Conservation (phyloP, 2,329 filamentous ascomycete genomes). For the Fusarium camptoceras region DNA sequence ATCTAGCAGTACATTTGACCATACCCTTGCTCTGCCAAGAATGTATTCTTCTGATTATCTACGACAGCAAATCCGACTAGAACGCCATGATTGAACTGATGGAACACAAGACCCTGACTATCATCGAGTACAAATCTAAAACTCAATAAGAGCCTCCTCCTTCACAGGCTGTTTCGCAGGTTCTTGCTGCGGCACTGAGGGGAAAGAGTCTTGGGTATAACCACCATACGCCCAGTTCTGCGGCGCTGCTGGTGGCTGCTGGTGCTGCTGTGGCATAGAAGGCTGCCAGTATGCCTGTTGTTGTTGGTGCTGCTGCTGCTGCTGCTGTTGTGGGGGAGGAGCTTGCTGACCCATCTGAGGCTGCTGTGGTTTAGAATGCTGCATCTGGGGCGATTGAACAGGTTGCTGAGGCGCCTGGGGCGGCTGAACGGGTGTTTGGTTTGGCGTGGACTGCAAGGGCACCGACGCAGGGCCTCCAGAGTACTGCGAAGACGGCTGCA, state of each 20-base stretch:
- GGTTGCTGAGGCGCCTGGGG: conserved; percentile 49
- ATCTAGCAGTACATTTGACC: conserved; percentile 6
- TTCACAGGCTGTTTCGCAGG: conserved; percentile 62
- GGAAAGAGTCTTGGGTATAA: conserved; percentile 72
- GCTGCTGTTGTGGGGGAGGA: conserved; percentile 50
- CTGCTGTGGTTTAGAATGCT: conserved; percentile 50
- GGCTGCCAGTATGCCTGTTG: conserved; percentile 55
- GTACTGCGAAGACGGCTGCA: conserved; percentile 61
- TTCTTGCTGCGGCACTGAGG: conserved; percentile 65
- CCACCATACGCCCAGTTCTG: conserved; percentile 60
- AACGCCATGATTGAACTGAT: conserved; percentile 28
- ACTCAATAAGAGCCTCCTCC: conserved; percentile 84
- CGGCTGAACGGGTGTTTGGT: conserved; percentile 44
- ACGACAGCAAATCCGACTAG: conserved; percentile 10
- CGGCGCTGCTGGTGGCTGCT: conserved; percentile 50
- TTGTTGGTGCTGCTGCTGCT: conserved; percentile 51
- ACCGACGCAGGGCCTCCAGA: conserved; percentile 57
- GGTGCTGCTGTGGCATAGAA: conserved; percentile 49
- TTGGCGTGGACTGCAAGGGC: conserved; percentile 50
- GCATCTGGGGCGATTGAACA: conserved; percentile 24
- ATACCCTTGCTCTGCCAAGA: conserved; percentile 3
- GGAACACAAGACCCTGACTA: background rate
- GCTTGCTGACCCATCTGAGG: conserved; percentile 45
- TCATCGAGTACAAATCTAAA: conserved; percentile 57
- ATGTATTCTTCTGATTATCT: conserved; percentile 28